Evolutionary conservation across 805 yeast species (phyloP), one percentile per base, ranked within the genome.

Genomic region (Candida mattraensis): DNA sequence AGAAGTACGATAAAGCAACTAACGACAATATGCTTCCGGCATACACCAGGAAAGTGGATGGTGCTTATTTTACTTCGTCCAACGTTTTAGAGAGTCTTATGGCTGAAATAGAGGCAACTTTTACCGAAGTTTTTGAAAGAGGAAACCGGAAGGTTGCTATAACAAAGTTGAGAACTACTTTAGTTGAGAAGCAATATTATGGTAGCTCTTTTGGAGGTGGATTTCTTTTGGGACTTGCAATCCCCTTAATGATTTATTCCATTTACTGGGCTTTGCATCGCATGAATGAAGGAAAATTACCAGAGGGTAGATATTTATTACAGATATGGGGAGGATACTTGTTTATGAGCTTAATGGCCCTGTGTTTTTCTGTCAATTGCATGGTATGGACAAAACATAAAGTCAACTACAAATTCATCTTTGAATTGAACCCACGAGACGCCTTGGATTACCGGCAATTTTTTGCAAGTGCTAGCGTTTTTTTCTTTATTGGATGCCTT

Each of bases 261-360:
- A 38, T 87, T 2, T 60, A 81, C 8, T 37, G 55, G 13, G 71
- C 71, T 16, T 43, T 69, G 1, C 53, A 61, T 10, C 58, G 65
- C 12, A 66, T 70, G 0, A 10, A 65, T 1, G 42, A 39, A 4
- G 66, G 70, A 0, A 56, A 54, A 1, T 55, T 76, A 3, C 76
- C 77, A 0, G 83, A 81, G 42, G 84, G 81, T 0, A 64, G 59
- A 28, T 80, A 64, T 40, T 53, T 91, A 37, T 59, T 91, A 25
- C 98, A 94, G 51, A 70, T 93, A 3, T 93, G 96, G 95, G 97
- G 83, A 7, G 98, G 98, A 1, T 88, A 87, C 58, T 74, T 87
- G 47, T 51, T 88, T 40, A 57, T 81, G 5, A 65, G 72, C 20
- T 45, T 89, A n/a, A 72, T 83, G 52, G 63, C 78, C 5, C 48